Percentiles rank a stretch among this genome's conserved stretches.
Evolutionary conservation across 305 asterid genomes (phyloP).

Genomic region (Stenogyne calaminthoides): DNA sequence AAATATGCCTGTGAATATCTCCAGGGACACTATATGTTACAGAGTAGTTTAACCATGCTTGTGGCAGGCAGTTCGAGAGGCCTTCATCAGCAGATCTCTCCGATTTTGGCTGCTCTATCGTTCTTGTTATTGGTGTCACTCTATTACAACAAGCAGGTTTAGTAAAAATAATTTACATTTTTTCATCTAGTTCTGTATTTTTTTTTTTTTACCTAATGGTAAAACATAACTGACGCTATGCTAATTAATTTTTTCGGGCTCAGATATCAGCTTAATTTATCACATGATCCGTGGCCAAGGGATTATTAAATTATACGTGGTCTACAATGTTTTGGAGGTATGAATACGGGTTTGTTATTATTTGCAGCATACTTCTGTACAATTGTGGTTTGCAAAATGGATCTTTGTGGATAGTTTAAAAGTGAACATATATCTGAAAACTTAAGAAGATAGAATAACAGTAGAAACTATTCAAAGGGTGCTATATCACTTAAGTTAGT

Average conservation of each 20-base stretch:
- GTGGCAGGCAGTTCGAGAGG: slow-evolving; percentile 99
- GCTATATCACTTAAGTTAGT: slow-evolving; percentile 8
- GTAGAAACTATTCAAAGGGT: not conserved
- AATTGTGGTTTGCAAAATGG: too few species aligned
- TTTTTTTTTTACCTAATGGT: not conserved
- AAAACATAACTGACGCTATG: slow-evolving; percentile 16
- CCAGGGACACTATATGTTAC: slow-evolving; percentile 33
- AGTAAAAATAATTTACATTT: slow-evolving; percentile 25
- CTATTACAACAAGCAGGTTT: slow-evolving; percentile 94
- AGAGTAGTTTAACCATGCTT: slow-evolving; percentile 63
- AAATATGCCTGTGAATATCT: slow-evolving; percentile 23
- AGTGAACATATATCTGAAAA: slow-evolving; percentile 7
- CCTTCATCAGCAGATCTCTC: slow-evolving; percentile 89
- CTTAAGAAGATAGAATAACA: slow-evolving; percentile 13
- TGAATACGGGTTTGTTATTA: slow-evolving; percentile 13
- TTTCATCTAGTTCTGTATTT: slow-evolving; percentile 13
- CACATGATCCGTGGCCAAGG: slow-evolving; percentile 99
- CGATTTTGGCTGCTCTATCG: slow-evolving; percentile 87
- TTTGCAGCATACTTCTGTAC: too few species aligned
- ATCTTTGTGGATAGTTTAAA: not conserved
- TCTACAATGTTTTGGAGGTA: slow-evolving; percentile 99
- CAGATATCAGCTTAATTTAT: slow-evolving; percentile 98
- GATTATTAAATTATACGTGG: slow-evolving; percentile 91
- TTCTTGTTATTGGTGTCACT: slow-evolving; percentile 73
- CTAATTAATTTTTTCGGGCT: slow-evolving; percentile 21